Conservation (phyloP, 768 basidiomycete species). For the Lyophyllum decastes region DNA sequence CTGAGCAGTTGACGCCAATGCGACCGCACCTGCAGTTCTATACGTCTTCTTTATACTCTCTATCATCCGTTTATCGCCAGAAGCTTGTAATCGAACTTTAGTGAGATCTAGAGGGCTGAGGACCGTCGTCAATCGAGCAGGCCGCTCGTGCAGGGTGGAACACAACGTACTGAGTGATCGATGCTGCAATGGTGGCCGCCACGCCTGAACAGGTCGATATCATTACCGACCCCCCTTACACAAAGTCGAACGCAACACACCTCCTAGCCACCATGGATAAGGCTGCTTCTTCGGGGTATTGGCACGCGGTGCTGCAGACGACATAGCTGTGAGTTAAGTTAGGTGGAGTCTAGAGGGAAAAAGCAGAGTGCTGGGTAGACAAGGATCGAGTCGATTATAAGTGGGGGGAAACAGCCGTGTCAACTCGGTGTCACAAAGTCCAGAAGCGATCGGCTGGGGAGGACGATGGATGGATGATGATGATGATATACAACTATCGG, state of each 20-base stretch:
- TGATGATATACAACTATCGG: neutral
- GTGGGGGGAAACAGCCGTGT: neutral
- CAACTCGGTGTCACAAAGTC: neutral
- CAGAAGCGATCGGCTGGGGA: neutral
- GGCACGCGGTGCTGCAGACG: slow-evolving; percentile 8
- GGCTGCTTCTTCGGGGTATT: slow-evolving; percentile 58
- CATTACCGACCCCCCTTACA: neutral
- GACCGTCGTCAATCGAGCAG: neutral
- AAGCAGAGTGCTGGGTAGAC: neutral
- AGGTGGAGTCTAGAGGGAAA: slow-evolving; percentile 5
- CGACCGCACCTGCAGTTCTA: slow-evolving; percentile 65
- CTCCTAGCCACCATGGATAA: slow-evolving; percentile 87
- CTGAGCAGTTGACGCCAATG: slow-evolving; percentile 12
- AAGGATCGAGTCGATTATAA: slow-evolving; percentile 2
- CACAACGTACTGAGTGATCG: slow-evolving; percentile 72
- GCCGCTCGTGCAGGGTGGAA: neutral
- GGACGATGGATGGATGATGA: slow-evolving; percentile 1
- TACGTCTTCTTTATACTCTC: slow-evolving; percentile 82
- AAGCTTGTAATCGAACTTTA: slow-evolving; percentile 89
- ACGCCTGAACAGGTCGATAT: slow-evolving; percentile 42
- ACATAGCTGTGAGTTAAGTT: slow-evolving; percentile 4
- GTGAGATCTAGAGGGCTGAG: slow-evolving; percentile 81
- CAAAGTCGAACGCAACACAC: slow-evolving; percentile 34
- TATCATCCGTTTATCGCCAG: slow-evolving; percentile 91
- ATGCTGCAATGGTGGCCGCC: slow-evolving; percentile 87